Base-by-base conservation (phyloP, 2,329 filamentous ascomycete genomes). In the Rutstroemia sp. region DNA sequence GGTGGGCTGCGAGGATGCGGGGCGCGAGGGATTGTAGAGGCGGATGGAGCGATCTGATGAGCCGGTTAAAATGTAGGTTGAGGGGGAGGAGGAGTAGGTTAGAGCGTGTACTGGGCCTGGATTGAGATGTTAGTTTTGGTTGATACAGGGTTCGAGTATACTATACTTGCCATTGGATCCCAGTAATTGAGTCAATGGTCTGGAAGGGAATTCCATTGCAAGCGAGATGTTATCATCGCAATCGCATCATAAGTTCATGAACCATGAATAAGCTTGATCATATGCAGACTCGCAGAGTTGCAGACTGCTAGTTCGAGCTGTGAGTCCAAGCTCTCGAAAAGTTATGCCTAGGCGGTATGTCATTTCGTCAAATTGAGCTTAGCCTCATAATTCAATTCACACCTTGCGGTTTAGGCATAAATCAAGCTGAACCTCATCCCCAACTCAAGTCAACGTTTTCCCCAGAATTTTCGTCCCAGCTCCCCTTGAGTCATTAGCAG, bases 21-120 rank as follows among this genome's bases (percentile, higher is more conserved):
- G 76, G 51, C 81, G 78, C 51, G 76, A 75, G 1, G 88, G 87
- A 72, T 96, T 96, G 76, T 91, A 95, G 42, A 96, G 85, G 56
- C 92, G 86, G 69, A 96, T 84, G 16, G 83, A 80, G 60, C 91
- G 88, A 77, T 96, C 92, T 51, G 89, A 82, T 36, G 87, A 90
- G 67, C 92, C 92, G 38, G 90, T 91, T 58, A 97, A 81, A 69
- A 96, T 81, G 68, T 90, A 90, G 3, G 84, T 86, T 42, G 86
- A 86, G 16, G 86, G 82, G 12, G 81, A 83, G 59, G 85, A 81
- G 54, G 87, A 90, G 73, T 90, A 90, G 52, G 82, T 76, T 54
- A 90, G 76, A 48, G 87, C 82, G 69, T 90, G 88, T 50, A 90
- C 78, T 38, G 87, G 84, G 58, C 84, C 86, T 88, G 51, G 36